Evolutionary conservation across 1,284 basidiomycete genomes (phyloP).

Genomic region (Mycosarcoma mackinlayi): DNA sequence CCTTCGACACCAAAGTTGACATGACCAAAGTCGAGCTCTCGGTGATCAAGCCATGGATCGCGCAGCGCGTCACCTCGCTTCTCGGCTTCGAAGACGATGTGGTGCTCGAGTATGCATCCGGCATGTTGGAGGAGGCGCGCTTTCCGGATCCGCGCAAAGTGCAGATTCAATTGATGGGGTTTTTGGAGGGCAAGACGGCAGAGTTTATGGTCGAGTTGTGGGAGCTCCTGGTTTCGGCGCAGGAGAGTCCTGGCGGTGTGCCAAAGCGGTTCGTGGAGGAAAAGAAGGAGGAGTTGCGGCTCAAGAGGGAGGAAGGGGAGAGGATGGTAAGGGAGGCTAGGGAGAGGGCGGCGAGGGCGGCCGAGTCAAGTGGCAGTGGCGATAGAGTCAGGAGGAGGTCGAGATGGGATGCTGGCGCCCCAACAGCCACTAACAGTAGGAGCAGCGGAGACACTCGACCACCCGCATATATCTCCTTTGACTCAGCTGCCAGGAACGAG

Average conservation of each 20-base stretch:
- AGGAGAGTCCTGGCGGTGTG: constrained; percentile 86
- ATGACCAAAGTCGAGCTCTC: constrained; percentile 91
- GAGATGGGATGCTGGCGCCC: constrained; percentile 37
- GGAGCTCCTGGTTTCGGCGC: constrained; percentile 89
- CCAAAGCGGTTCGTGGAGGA: constrained; percentile 93
- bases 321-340: constrained; percentile 76
- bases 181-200: constrained; percentile 80
- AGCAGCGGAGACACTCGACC: constrained; percentile 6
- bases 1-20: constrained; percentile 78
- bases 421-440: not conserved
- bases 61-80: constrained; percentile 87
- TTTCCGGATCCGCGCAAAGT: constrained; percentile 91
- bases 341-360: constrained; percentile 51
- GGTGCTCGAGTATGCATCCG: constrained; percentile 94
- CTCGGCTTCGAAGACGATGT: constrained; percentile 96
- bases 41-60: constrained; percentile 84
- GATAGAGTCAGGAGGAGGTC: constrained; percentile 68
- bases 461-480: constrained; percentile 7
- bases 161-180: constrained; percentile 93
- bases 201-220: constrained; percentile 89
- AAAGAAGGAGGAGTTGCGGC: constrained; percentile 92
- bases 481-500: not conserved
- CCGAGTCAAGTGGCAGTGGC: constrained; percentile 66
- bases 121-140: constrained; percentile 87
- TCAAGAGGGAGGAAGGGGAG: constrained; percentile 76